Conservation (phyloP, 345 rosid genomes). For the Eucalyptus leucophloia region DNA sequence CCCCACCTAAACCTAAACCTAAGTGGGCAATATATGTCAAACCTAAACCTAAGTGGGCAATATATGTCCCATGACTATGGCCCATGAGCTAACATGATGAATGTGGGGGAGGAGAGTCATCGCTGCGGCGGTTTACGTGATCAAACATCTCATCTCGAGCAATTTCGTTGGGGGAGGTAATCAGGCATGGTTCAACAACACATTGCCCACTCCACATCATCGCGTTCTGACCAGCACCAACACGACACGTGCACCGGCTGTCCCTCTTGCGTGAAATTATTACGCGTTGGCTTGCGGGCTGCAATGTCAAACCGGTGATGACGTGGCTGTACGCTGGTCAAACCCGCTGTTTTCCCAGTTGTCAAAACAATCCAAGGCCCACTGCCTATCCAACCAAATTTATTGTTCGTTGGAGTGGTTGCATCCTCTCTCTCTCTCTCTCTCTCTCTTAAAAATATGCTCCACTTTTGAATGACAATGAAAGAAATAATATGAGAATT, state of each 20-base stretch:
- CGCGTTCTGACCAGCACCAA: neutral
- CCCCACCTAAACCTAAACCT: neutral
- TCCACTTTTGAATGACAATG: neutral
- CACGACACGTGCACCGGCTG: neutral
- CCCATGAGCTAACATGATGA: neutral
- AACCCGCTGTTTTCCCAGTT: neutral
- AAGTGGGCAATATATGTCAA: neutral
- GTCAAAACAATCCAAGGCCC: neutral
- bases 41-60: neutral
- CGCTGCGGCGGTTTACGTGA: neutral
- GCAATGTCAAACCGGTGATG: neutral
- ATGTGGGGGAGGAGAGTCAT: neutral
- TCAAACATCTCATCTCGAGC: neutral
- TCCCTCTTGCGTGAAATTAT: neutral
- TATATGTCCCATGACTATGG: neutral
- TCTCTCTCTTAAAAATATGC: neutral
- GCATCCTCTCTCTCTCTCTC: neutral
- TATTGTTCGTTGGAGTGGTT: neutral
- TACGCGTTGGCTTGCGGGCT: neutral
- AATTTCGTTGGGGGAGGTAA: neutral
- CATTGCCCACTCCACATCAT: neutral
- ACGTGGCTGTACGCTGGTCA: neutral
- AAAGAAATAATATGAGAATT: neutral
- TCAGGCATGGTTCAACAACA: neutral
- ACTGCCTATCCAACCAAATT: neutral